Conservation (phyloP, 1,139 yeast species). For the Yamadazyma spencermartinsiae region DNA sequence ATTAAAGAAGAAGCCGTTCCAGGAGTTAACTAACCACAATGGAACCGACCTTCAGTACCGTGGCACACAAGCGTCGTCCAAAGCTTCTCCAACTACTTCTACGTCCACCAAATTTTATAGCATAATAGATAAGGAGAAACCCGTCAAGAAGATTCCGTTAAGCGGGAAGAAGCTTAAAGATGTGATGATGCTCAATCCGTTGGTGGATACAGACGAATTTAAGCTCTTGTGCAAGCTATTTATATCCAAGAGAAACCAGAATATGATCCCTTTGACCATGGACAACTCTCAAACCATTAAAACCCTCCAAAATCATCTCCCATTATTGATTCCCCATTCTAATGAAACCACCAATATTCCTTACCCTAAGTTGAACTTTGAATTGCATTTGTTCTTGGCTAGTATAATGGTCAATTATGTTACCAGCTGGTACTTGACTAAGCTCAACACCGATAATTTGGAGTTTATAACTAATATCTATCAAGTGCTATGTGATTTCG, state of each 20-base stretch:
- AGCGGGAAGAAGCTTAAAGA: conserved; percentile 11
- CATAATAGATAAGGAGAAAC: conserved; percentile 12
- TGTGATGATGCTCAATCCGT: conserved; percentile 10
- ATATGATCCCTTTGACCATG: conserved; percentile 10
- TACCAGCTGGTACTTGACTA: conserved; percentile 40
- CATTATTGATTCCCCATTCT: conserved; percentile 21
- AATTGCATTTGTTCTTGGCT: conserved; percentile 39
- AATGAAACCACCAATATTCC: conserved; percentile 14
- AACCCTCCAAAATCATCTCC: conserved; percentile 30
- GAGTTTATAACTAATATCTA: conserved; percentile 37
- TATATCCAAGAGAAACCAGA: conserved; percentile 33
- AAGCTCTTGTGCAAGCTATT: conserved; percentile 34
- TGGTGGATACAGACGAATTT: conserved; percentile 27
- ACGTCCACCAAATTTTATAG: conserved; percentile 17
- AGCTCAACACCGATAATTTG: conserved; percentile 40
- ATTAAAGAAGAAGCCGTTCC: conserved; percentile 2
- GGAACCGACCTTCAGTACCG: conserved; percentile 11
- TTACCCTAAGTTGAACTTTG: conserved; percentile 30
- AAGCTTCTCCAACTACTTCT: conserved; percentile 19
- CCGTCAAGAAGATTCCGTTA: conserved; percentile 5
- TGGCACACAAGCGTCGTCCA: conserved; percentile 12
- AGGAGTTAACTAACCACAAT: conserved; percentile 2
- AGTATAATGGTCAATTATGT: conserved; percentile 36
- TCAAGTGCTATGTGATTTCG: conserved; percentile 29
- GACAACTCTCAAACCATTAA: conserved; percentile 17